A percentile compares a stretch with the other conserved stretches of the same genome.
Conservation (phyloP, 202 grass and related monocot species). For the Zoysia matrella region DNA sequence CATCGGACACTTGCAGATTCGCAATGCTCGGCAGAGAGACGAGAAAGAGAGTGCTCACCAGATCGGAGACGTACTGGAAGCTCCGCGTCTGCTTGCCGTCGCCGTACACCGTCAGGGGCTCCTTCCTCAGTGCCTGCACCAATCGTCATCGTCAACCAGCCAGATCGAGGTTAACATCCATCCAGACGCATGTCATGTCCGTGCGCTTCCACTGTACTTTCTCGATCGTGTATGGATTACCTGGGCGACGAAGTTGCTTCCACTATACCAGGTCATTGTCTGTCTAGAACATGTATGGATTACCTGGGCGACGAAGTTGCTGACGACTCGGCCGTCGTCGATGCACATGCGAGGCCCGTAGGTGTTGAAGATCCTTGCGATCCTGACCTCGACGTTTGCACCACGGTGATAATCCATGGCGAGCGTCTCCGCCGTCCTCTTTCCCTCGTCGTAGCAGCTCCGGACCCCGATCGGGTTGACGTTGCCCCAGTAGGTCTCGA, state of each 20-base stretch:
- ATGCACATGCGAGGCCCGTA: constrained; percentile 98
- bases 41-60: constrained; percentile 61
- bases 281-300: too few relatives aligned
- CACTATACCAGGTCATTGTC: background rate
- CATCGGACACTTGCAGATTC: background rate
- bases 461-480: constrained; percentile 93
- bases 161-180: too few relatives aligned
- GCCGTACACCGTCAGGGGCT: constrained; percentile 89
- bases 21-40: too few relatives aligned
- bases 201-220: background rate
- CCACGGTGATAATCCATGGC: constrained; percentile 98
- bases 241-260: too few relatives aligned
- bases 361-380: constrained; percentile 97
- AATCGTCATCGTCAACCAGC: constrained; percentile 8
- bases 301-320: constrained; percentile 98
- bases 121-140: constrained; percentile 85
- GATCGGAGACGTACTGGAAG: constrained; percentile 98
- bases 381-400: constrained; percentile 90
- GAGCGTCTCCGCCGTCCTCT: constrained; percentile 92
- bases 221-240: too few relatives aligned
- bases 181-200: background rate
- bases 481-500: constrained; percentile 95
- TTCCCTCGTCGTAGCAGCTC: constrained; percentile 97
- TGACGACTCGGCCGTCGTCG: constrained; percentile 95
- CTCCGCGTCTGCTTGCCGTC: constrained; percentile 98